Evolutionary conservation across 352 stramenopile species (phyloP).

Genomic region (Globisporangium spiculum): DNA sequence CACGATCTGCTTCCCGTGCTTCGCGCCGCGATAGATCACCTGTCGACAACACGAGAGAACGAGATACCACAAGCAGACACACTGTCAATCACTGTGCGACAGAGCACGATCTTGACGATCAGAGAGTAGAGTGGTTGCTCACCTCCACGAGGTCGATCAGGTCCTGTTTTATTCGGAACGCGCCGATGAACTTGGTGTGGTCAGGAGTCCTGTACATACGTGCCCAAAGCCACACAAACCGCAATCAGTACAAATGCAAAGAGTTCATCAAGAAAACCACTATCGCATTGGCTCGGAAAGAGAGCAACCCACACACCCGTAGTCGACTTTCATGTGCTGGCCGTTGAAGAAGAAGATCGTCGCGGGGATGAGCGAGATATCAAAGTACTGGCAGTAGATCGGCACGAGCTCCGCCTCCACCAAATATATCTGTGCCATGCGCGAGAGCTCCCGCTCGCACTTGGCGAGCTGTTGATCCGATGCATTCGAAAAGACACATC

Average conservation of each 20-base stretch:
- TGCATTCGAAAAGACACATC: not conserved
- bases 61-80: not conserved
- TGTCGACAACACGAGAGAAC: constrained; percentile 66
- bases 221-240: not conserved
- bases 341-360: constrained; percentile 89
- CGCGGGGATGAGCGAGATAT: constrained; percentile 83
- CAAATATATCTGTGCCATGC: constrained; percentile 72
- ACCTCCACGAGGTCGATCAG: constrained; percentile 88
- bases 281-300: not conserved
- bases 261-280: not conserved
- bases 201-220: constrained; percentile 57
- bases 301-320: constrained; percentile 39
- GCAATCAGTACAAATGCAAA: not conserved
- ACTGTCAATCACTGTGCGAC: not conserved
- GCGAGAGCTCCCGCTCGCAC: constrained; percentile 72
- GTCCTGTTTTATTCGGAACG: constrained; percentile 75
- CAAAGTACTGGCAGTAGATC: constrained; percentile 88
- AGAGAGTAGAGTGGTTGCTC: not conserved
- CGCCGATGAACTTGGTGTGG: constrained; percentile 87
- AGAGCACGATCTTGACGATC: not conserved
- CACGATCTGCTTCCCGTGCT: constrained; percentile 82
- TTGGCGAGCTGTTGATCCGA: constrained; percentile 52
- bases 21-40: constrained; percentile 81
- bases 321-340: constrained; percentile 90
- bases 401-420: constrained; percentile 70